Base-by-base conservation (phyloP, 305 asterid species). In the Rubia balearica region DNA sequence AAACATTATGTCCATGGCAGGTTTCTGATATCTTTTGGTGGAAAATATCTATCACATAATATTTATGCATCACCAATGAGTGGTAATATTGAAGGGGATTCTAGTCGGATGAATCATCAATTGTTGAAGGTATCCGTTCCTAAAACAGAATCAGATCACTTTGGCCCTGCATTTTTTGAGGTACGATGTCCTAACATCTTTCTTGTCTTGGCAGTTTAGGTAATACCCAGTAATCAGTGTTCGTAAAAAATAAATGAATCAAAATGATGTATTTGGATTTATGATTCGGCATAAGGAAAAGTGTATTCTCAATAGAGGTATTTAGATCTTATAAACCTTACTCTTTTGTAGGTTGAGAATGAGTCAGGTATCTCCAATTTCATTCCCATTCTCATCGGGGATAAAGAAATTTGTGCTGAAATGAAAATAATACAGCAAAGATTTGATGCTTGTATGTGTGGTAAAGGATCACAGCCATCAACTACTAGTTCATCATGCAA, bases 81-180 rank as follows among this genome's bases (percentile, higher is more conserved):
- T 60, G 81, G 87, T 75, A 78, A 73, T 80, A 78, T 27, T 71
- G 80, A 82, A 72, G 86, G 79, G 43, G 84, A 77, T 55, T 46
- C 70, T 66, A 76, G 75, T 67, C 65, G 80, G 74, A 77, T 42
- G 56, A 83, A 84, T 80, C 96, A 91, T 73, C 98, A 91, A 61
- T 71, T 84, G 53, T 74, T 94, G 78, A 91, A 88, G 78, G 85
- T 94, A 75, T 75, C 78, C 61, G 84, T 89, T 71, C 91, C 96
- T 70, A 76, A 78, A 64, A 86, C 89, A 27, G 91, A 92, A 61
- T 68, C 74, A 41, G 78, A 81, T 76, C 73, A 80, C 57, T 79
- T 80, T 73, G 98, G 99, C 75, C 98, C 99, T 0, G 95, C 89
- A 8, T 91, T 94, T 79, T 67, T 91, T 68, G 99, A 94, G 97